These are phyloP conservation scores for Huiozyma naganishii DNA, from an alignment of 805 yeast genomes.

Conservation along the genomic window DNA sequence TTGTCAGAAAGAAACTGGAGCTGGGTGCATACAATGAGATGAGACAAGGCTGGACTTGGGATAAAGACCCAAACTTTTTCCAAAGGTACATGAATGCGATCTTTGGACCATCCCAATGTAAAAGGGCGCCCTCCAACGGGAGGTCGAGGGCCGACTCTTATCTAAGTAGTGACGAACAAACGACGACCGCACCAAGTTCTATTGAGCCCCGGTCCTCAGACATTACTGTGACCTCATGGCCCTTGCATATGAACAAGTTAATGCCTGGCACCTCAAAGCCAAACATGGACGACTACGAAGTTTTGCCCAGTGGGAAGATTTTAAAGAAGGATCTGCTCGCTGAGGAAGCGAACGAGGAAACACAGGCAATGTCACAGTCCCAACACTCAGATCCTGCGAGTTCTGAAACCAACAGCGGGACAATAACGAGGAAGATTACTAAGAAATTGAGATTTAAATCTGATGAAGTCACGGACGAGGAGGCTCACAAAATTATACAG, in stretches of 20 bases:
- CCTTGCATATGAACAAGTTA: too few species aligned
- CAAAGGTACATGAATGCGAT: conserved; percentile 20
- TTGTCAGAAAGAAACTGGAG: conserved; percentile 61
- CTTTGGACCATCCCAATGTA: neutral
- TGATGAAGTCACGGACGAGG: conserved; percentile 28
- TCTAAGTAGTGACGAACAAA: too few species aligned
- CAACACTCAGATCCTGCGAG: too few species aligned
- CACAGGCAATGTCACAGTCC: neutral
- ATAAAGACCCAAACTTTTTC: conserved; percentile 33
- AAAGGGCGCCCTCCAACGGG: neutral
- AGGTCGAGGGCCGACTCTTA: neutral
- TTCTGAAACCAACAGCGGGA: neutral
- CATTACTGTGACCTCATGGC: too few species aligned
- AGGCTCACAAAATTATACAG: conserved; percentile 46
- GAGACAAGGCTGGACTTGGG: conserved; percentile 69
- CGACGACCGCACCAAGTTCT: too few species aligned
- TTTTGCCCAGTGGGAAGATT: conserved; percentile 66
- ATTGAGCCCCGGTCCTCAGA: too few species aligned
- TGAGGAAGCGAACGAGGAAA: neutral
- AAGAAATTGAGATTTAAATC: conserved; percentile 32
- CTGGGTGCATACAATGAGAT: conserved; percentile 60
- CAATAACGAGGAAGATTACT: conserved; percentile 8
- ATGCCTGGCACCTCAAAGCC: too few species aligned
- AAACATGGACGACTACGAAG: conserved; percentile 34
- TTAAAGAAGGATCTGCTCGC: conserved; percentile 31